phyloP scores from a whole-genome alignment of 345 rosid species.

The Ailanthus altissimus region DNA sequence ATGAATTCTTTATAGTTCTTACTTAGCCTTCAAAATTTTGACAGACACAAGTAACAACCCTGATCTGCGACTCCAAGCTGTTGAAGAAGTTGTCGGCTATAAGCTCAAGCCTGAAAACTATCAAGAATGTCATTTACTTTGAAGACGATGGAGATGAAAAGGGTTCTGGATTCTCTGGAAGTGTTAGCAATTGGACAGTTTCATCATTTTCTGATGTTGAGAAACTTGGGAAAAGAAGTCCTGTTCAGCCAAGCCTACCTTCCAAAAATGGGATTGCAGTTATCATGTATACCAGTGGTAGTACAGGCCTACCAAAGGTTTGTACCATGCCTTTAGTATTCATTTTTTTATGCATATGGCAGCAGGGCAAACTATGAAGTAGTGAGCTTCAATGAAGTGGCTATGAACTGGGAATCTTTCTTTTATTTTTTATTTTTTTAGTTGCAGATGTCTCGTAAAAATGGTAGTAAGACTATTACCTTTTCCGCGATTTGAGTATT shows the following conservation, averaged over 20 bases:
- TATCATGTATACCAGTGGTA: conserved; percentile 95
- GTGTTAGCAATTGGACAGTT: conserved; percentile 48
- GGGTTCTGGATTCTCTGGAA: conserved; percentile 37
- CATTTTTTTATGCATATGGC: neutral
- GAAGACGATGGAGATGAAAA: conserved; percentile 53
- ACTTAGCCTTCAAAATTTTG: conserved; percentile 28
- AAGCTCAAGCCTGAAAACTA: conserved; percentile 50
- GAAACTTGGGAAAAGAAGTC: conserved; percentile 58
- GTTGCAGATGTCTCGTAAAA: neutral
- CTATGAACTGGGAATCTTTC: neutral
- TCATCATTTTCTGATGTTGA: conserved; percentile 75
- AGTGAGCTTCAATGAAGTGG: neutral
- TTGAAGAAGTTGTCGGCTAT: conserved; percentile 66
- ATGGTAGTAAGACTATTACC: neutral
- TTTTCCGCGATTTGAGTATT: neutral
- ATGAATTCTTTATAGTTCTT: neutral
- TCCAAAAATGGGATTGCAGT: conserved; percentile 70
- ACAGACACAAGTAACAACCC: conserved; percentile 81
- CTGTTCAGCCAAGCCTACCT: conserved; percentile 61
- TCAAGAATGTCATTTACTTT: conserved; percentile 73
- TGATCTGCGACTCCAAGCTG: conserved; percentile 79
- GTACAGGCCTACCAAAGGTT: conserved; percentile 95
- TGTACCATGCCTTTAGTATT: conserved; percentile 6
- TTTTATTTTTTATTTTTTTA: neutral
- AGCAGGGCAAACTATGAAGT: neutral